Evolutionary conservation across 2,329 filamentous ascomycete species (phyloP), one percentile per base, ranked within the genome.

Genomic region (Xylaria sp.): DNA sequence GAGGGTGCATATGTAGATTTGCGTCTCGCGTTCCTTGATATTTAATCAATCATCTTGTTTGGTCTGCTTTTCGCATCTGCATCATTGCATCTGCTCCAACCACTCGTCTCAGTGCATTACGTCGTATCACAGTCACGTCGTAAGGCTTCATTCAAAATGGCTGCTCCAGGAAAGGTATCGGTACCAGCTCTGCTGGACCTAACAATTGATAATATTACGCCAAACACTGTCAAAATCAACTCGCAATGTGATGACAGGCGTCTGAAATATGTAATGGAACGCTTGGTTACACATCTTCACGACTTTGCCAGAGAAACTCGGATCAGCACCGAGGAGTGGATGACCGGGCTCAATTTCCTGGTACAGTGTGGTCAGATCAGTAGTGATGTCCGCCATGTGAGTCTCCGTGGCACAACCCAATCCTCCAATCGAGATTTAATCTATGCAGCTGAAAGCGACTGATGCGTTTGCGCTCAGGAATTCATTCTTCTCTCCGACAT

Each of bases 401-500:
- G 84, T 80, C 10, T 32, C 46, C 39, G 37, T 15, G 18, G 48
- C 20, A 1, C 20, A 18, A 25, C 18, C n/a, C 13, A 52, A 37
- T 37, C 52, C 20, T 50, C 34, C 8, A 39, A 28, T 20, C 8
- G 7, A 8, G 1, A 12, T 18, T 44, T 54, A 18, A 13, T 50
- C 9, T 44, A n/a, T 13, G 55, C 18, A 25, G 68, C 51, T 7
- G 58, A 54, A 37, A 48, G 18, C 15, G 34, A 61, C 62, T 72
- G 37, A 75, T 60, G 32, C 41, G 23, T n/a, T 32, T 39, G 5
- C 12, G 13, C 25, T 1, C 73, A 90, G 86, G 91, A 94, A 85
- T 94, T 92, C 83, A 94, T 95, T 80, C 88, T 95, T 48, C 89
- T 95, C 71, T 93, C 90, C 73, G 93, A 96, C 80, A 86, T 93